Base-by-base conservation (phyloP, 2,329 filamentous ascomycete species). In the Thielaviopsis cerberus region DNA sequence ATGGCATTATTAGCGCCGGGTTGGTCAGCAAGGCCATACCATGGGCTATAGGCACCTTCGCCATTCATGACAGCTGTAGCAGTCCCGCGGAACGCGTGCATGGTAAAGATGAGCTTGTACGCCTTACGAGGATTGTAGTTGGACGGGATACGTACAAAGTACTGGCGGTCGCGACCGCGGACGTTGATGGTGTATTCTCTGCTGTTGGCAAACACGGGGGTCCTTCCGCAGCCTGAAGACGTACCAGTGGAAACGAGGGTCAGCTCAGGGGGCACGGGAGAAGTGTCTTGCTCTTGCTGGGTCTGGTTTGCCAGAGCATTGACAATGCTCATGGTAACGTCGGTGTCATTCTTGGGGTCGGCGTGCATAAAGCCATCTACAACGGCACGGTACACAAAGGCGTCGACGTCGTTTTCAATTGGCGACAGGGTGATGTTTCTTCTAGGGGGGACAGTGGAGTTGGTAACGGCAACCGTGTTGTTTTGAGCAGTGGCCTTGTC, bases 91-190 rank as follows among this genome's bases (percentile, higher is more conserved):
- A 70, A 67, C 63, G 67, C 69, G 63, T 75, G 72, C 34, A 69
- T 64, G 23, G 66, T 68, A 61, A 73, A 73, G 59, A 76, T 69
- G 37, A 74, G 66, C 45, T 67, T 68, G 63, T 74, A 70, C 1
- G 67, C 65, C 24, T 66, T 66, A 60, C 61, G 68, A 50, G 63
- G 64, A 62, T 74, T 65, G 63, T 75, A 75, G 64, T 68, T 67
- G 23, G 65, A 64, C 4, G 72, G 71, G 22, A 71, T 59, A 55
- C 65, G 63, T 52, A 73, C 61, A 62, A 68, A 67, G 63, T 69
- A 73, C 59, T 69, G 62, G 8, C 71, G 67, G 34, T 63, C 64
- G 61, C 69, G 68, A 61, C 67, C 67, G 58, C 71, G 70, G 55
- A 74, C 66, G 10, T 63, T 68, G 56, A 70, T 65, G 45, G 63